Base-by-base conservation (phyloP, 768 basidiomycete species). In the Mycena alexandri region DNA sequence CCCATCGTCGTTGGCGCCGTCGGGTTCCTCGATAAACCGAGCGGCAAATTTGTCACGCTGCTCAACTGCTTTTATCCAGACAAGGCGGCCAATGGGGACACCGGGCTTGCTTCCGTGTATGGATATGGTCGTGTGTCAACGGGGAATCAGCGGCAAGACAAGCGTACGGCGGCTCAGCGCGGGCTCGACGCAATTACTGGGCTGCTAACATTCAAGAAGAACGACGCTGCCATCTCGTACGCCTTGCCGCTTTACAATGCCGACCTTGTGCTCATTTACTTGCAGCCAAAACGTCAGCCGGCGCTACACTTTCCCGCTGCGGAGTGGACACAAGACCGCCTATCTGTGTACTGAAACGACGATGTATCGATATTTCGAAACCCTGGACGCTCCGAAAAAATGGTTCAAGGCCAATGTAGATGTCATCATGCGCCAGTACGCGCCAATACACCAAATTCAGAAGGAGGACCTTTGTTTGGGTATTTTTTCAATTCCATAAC, bases 351-450 rank as follows among this genome's bases (percentile, higher is more conserved):
- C 91, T 2, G 93, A 94, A 74, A 83, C 87, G 46, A 90, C 89
- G 33, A 81, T 88, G 67, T 92, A 92, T 76, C 84, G 83, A 19
- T 93, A 90, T 71, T 82, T 93, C 67, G 85, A 89, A 61, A 82
- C 84, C 44, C 71, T 92, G 51, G 85, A 87, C 8, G 85, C 88
- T 12, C 87, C 93, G 0, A 90, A 87, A 72, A 84, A 80, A 65
- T 95, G 93, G 91, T 91, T 95, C 77, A 86, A 85, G 63, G 83
- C 85, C 5, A 90, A 94, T 70, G 86, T 89, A 25, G 85, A 92
- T 63, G 74, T 80, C 22, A 89, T 95, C 69, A 71, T 93, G 78
- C 75, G 85, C 47, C 76, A 85, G 19, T 93, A 86, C 75, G 87
- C 83, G 7, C 17, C 72, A 38, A 68, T 75, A 52, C 85, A 87